Conservation (phyloP, 2,329 filamentous ascomycete genomes). For the Penicillium crustosum region DNA sequence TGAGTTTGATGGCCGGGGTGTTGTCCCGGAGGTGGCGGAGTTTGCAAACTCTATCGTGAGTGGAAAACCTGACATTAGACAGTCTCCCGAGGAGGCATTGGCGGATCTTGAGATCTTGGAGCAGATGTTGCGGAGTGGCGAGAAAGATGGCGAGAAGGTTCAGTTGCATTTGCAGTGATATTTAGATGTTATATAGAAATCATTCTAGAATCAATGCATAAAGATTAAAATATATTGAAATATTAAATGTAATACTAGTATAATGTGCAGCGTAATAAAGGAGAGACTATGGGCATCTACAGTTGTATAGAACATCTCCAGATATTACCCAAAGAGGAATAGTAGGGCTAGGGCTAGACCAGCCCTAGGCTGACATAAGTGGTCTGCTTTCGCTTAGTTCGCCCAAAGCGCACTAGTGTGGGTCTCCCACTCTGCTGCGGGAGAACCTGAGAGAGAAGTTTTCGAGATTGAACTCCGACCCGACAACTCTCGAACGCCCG, state of each 20-base stretch:
- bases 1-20: conserved; percentile 50
- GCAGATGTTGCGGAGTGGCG: conserved; percentile 35
- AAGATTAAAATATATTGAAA: neutral
- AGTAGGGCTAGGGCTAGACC: conserved; percentile 19
- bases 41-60: conserved; percentile 52
- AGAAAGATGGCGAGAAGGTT: conserved; percentile 30
- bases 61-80: conserved; percentile 43
- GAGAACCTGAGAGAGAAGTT: conserved; percentile 41
- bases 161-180: conserved; percentile 26
- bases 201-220: neutral
- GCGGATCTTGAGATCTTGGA: conserved; percentile 52
- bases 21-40: conserved; percentile 53
- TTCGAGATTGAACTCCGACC: conserved; percentile 42
- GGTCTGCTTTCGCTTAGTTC: conserved; percentile 26
- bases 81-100: conserved; percentile 54
- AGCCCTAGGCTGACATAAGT: conserved; percentile 29
- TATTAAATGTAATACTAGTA: neutral
- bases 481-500: conserved; percentile 46
- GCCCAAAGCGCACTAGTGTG: conserved; percentile 35
- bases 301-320: conserved; percentile 8
- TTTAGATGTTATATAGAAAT: neutral
- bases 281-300: neutral
- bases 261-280: neutral
- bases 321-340: conserved; percentile 16
- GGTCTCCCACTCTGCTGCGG: conserved; percentile 35